phyloP scores from a whole-genome alignment of 306 rosid genomes.

The Trifolium repens region DNA sequence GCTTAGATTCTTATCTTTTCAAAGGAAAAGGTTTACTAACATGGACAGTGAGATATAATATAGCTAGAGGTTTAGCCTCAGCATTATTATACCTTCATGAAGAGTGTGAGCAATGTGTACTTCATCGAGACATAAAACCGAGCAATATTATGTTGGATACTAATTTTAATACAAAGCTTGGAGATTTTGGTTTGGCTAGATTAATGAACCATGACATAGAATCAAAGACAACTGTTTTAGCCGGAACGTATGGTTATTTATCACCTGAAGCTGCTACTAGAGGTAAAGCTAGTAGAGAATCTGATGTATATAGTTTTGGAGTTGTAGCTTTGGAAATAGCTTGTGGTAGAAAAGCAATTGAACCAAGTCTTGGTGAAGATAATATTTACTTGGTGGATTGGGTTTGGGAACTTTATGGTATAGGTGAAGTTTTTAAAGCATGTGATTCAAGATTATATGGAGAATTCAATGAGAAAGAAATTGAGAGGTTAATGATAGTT shows the following conservation, averaged over 20 bases:
- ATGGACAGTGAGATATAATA: conserved; percentile 47
- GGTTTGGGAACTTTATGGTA: conserved; percentile 46
- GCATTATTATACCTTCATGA: conserved; percentile 49
- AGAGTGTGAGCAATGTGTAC: conserved; percentile 47
- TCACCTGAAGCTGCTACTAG: conserved; percentile 47
- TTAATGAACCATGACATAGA: conserved; percentile 34
- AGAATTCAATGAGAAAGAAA: conserved; percentile 38
- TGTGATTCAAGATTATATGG: conserved; percentile 42
- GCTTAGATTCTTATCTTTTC: conserved; percentile 49
- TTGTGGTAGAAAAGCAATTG: conserved; percentile 45
- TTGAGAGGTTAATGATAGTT: conserved; percentile 41
- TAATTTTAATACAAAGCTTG: conserved; percentile 46
- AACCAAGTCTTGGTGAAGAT: conserved; percentile 17
- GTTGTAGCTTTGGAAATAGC: conserved; percentile 55
- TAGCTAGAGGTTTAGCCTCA: conserved; percentile 47
- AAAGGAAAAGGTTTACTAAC: conserved; percentile 26
- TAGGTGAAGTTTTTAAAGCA: conserved; percentile 26
- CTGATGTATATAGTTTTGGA: conserved; percentile 55
- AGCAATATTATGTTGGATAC: conserved; percentile 54
- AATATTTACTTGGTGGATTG: conserved; percentile 38
- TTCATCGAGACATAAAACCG: conserved; percentile 53
- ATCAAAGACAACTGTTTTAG: conserved; percentile 45
- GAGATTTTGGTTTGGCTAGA: conserved; percentile 55
- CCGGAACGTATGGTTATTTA: conserved; percentile 52
- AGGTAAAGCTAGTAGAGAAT: conserved; percentile 45